Evolutionary conservation across 495 filamentous ascomycete genomes (phyloP).

Genomic region (Lasiosphaeria ovina): DNA sequence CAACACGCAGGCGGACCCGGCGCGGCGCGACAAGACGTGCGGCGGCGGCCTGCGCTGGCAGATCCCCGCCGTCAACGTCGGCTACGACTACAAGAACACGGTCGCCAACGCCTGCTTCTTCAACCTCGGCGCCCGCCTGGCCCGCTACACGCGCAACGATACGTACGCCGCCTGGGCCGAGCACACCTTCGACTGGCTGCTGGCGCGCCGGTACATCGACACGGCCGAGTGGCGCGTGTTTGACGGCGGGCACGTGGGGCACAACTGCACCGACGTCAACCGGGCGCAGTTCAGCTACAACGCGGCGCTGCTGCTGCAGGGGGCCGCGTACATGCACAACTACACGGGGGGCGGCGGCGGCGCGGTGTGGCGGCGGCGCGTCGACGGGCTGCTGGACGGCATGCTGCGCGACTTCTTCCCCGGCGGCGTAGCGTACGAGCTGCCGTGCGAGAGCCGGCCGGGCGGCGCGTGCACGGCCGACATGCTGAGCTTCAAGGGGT

Average conservation of each 20-base stretch:
- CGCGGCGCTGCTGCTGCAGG: slow-evolving; percentile 65
- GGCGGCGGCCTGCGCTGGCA: slow-evolving; percentile 77
- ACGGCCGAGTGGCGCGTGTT: slow-evolving; percentile 55
- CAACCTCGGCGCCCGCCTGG: slow-evolving; percentile 73
- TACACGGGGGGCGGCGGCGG: slow-evolving; percentile 30
- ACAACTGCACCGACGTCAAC: slow-evolving; percentile 62
- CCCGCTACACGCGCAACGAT: slow-evolving; percentile 70
- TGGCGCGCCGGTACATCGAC: slow-evolving; percentile 61
- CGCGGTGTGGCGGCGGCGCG: slow-evolving; percentile 55
- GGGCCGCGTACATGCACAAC: slow-evolving; percentile 77
- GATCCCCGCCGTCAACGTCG: slow-evolving; percentile 68
- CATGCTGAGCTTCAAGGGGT: slow-evolving; percentile 77
- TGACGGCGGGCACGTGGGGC: slow-evolving; percentile 65
- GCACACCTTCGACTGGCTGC: slow-evolving; percentile 70
- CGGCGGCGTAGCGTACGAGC: slow-evolving; percentile 61
- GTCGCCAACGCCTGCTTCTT: slow-evolving; percentile 65
- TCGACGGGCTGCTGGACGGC: slow-evolving; percentile 58
- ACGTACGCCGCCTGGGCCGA: slow-evolving; percentile 77
- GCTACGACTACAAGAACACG: slow-evolving; percentile 84
- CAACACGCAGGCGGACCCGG: slow-evolving; percentile 63
- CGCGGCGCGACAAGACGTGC: slow-evolving; percentile 59
- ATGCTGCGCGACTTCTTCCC: slow-evolving; percentile 57
- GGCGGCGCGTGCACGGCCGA: slow-evolving; percentile 65
- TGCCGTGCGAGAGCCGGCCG: slow-evolving; percentile 57
- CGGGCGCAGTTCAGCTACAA: slow-evolving; percentile 75